phyloP scores from a whole-genome alignment of 768 basidiomycete species.

The Collybiopsis luxurians region DNA sequence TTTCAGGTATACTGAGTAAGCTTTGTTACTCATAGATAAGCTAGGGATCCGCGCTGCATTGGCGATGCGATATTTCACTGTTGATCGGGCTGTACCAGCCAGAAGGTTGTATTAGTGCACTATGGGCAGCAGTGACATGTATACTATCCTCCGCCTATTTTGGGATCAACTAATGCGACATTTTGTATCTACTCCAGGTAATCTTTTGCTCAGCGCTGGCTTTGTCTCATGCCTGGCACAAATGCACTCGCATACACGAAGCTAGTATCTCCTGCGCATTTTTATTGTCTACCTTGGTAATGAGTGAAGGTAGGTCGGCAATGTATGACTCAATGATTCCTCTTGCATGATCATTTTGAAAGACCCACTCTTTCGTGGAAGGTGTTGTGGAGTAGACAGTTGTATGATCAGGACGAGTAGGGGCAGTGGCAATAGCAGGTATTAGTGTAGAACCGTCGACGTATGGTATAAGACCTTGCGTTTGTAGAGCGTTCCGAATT shows the following conservation, averaged over 20 bases:
- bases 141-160: conserved; percentile 28
- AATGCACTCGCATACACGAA: conserved; percentile 4
- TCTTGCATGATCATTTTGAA: neutral
- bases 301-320: neutral
- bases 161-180: conserved; percentile 24
- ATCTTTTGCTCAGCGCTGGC: conserved; percentile 1
- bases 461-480: neutral
- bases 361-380: neutral
- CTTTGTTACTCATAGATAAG: too few relatives aligned
- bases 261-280: neutral
- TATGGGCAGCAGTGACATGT: conserved; percentile 28
- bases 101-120: conserved; percentile 25
- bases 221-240: conserved; percentile 11
- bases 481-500: neutral
- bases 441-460: neutral
- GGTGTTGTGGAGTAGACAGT: neutral
- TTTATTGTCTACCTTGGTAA: neutral
- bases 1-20: too few relatives aligned
- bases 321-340: neutral
- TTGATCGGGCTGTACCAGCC: conserved; percentile 18
- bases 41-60: too few relatives aligned
- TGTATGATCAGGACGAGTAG: neutral
- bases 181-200: neutral
- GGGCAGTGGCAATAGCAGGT: neutral
- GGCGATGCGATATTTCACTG: too few relatives aligned